A percentile compares a stretch with the other conserved stretches of the same genome.
These are phyloP conservation scores for Vicia villosa DNA, from an alignment of 306 rosid species.

Conservation along the genomic window DNA sequence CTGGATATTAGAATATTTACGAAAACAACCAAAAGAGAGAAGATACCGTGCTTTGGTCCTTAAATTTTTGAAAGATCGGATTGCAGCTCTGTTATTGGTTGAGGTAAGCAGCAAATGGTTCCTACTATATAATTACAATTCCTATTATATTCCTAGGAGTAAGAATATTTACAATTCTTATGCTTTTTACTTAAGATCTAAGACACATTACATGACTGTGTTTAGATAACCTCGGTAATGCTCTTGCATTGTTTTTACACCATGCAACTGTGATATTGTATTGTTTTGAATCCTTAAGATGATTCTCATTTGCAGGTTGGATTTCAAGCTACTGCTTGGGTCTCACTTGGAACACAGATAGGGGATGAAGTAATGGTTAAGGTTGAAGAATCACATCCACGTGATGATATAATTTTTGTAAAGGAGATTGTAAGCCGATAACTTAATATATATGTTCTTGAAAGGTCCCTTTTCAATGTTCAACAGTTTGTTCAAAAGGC, in stretches of 20 bases:
- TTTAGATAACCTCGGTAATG: background rate
- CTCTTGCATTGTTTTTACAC: background rate
- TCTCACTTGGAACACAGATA: slow-evolving; percentile 69
- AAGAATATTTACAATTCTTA: too few relatives aligned
- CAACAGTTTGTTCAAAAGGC: slow-evolving; percentile 29
- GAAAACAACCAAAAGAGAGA: slow-evolving; percentile 78
- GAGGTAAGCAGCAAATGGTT: slow-evolving; percentile 62
- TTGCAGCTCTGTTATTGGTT: slow-evolving; percentile 73
- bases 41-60: slow-evolving; percentile 75
- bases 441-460: slow-evolving; percentile 20
- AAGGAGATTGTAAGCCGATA: slow-evolving; percentile 64
- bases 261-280: slow-evolving; percentile 1
- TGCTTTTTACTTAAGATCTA: background rate
- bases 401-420: slow-evolving; percentile 72
- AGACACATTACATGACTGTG: background rate
- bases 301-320: slow-evolving; percentile 72
- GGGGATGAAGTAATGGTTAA: slow-evolving; percentile 82
- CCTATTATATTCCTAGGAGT: too few relatives aligned
- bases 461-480: background rate
- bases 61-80: slow-evolving; percentile 80
- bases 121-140: slow-evolving; percentile 16
- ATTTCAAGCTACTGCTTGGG: slow-evolving; percentile 74
- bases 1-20: slow-evolving; percentile 86
- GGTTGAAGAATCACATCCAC: slow-evolving; percentile 88
- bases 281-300: slow-evolving; percentile 11